Conservation (phyloP, 768 basidiomycete genomes). For the Podaxis sp. region DNA sequence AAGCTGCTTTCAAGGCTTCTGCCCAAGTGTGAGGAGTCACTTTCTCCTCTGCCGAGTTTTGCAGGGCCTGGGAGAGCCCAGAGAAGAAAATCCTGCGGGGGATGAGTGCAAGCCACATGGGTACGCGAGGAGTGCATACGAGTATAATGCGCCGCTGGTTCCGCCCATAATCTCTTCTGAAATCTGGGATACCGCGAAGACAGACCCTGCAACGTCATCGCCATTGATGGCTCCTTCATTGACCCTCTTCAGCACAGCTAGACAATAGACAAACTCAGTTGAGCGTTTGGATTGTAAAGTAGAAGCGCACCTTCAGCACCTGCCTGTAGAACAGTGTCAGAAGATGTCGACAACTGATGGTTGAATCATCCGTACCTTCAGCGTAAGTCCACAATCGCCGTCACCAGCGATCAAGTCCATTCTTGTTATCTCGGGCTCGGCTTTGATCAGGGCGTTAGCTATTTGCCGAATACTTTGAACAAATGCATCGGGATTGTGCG, state of each 20-base stretch:
- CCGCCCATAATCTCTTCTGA: constrained; percentile 90
- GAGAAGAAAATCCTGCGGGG: constrained; percentile 85
- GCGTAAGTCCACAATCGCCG: constrained; percentile 62
- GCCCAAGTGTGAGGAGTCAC: constrained; percentile 62
- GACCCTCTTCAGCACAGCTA: constrained; percentile 64
- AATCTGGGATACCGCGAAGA: constrained; percentile 69
- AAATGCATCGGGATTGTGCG: constrained; percentile 51
- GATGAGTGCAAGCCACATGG: neutral
- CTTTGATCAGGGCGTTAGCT: constrained; percentile 64
- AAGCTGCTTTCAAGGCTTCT: constrained; percentile 54
- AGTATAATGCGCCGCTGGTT: constrained; percentile 88
- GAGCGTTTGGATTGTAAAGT: neutral
- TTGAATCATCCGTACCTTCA: constrained; percentile 35
- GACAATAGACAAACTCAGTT: neutral
- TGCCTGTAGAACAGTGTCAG: constrained; percentile 31
- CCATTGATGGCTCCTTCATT: constrained; percentile 57
- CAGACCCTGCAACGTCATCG: constrained; percentile 59
- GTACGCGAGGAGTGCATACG: constrained; percentile 48
- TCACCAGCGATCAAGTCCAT: constrained; percentile 94
- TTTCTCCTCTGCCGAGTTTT: constrained; percentile 32
- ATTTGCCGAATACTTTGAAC: constrained; percentile 54
- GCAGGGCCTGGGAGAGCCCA: constrained; percentile 74
- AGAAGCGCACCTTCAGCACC: constrained; percentile 64
- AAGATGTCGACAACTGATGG: neutral
- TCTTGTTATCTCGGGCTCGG: constrained; percentile 87